These are phyloP conservation scores for Colletotrichum tofieldiae DNA, from an alignment of 2,329 filamentous ascomycete genomes.

Conservation along the genomic window DNA sequence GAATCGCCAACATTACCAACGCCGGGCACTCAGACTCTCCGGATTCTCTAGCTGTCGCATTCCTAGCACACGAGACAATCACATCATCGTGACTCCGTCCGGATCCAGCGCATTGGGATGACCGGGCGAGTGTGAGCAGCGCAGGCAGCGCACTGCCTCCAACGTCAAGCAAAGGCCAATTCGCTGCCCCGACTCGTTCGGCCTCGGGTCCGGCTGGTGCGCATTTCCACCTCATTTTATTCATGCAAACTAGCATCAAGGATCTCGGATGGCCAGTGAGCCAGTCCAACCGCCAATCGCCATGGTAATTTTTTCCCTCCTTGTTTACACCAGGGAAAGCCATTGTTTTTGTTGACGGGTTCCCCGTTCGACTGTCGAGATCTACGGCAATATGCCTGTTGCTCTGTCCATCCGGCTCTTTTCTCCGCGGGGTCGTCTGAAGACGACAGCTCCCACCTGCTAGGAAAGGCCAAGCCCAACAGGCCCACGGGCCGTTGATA, in stretches of 20 bases:
- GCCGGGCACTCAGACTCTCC: constrained; percentile 7
- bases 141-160: not conserved
- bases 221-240: constrained; percentile 42
- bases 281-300: constrained; percentile 36
- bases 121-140: constrained; percentile 19
- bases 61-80: constrained; percentile 41
- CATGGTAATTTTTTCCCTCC: constrained; percentile 5
- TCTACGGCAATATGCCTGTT: not conserved
- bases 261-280: constrained; percentile 29
- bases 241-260: constrained; percentile 45
- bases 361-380: constrained; percentile 17
- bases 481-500: constrained; percentile 38
- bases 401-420: constrained; percentile 6
- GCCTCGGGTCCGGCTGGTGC: constrained; percentile 38
- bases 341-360: constrained; percentile 42
- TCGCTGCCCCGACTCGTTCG: constrained; percentile 35
- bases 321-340: constrained; percentile 38
- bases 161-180: constrained; percentile 28
- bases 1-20: constrained; percentile 1
- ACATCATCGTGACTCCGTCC: constrained; percentile 39
- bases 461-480: constrained; percentile 24
- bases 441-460: constrained; percentile 5
- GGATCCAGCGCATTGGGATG: constrained; percentile 40
- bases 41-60: constrained; percentile 27
- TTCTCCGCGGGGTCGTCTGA: constrained; percentile 30